Evolutionary conservation across 257 asterid genomes (phyloP), one percentile per base, ranked within the genome.

Genomic region (Penstemon eatonii): DNA sequence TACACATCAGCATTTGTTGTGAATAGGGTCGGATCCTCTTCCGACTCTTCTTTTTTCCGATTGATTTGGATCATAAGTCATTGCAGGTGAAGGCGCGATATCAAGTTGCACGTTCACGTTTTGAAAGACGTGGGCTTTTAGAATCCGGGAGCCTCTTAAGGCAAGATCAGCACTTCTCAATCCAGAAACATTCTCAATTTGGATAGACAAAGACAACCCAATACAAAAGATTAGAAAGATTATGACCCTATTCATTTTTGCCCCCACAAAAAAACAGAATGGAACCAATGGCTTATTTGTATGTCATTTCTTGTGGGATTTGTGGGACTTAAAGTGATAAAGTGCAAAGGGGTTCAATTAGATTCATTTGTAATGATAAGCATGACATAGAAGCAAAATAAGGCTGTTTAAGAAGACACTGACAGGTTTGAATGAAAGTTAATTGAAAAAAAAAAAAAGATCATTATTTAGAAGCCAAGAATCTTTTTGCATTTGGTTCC

Each of bases 341-440:
- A 91, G 91, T 60, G 69, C 41, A 73, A 78, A 80, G 76, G 84
- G 76, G 75, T 63, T 70, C 60, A 72, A 71, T 73, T 70, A 67
- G 90, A 87, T 89, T 89, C 80, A 89, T 68, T 67, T 37, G 80
- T 89, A 91, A 89, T 91, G 79, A 91, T 83, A 79, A 85, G 96
- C 85, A 78, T 80, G 81, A 60, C 74, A 73, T 54, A 71, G 84
- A 82, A 80, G 86, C 81, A 69, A 77, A 51, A 70, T 71, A 87
- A 87, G 96, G 95, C 92, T 89, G 94, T 76, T 83, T 78, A 82
- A 83, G 84, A 88, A 80, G 95, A 82, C 80, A 66, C 82, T 85
- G 90, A 80, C 94, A 77, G 71, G 89, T 91, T 91, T 91, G 96
- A 91, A 91, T 69, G 81, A 86, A 89, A 86, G 85, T 67, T 76